Evolutionary conservation across 352 stramenopile species (phyloP), one percentile per base, ranked within the genome.

Genomic region (Globisporangium okanoganense): DNA sequence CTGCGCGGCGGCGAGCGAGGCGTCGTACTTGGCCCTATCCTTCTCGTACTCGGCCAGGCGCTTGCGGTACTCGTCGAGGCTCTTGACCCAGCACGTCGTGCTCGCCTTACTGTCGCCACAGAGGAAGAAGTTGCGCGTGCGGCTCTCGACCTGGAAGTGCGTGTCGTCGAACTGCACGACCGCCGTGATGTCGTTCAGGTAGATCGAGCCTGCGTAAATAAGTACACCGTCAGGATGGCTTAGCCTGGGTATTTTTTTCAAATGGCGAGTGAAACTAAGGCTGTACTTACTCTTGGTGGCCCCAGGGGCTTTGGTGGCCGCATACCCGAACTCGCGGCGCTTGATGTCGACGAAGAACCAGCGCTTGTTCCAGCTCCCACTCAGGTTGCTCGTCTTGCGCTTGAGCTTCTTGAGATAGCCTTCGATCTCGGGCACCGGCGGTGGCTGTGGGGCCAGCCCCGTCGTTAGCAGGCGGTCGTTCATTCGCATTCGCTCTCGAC

Each of bases 371-470:
- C 82, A 94, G 60, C 85, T 88, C 2, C 81, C 82, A 24, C 72
- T 79, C 40, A 89, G 45, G 66, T 79, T 92, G 66, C 73, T 88
- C 6, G 85, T 92, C 61, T 93, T 92, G 53, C 85, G 85, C 69
- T 94, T 94, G 56, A 94, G 78, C 62, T 94, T 93, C 69, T 92
- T 91, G n/a, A 94, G 69, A 51, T 82, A 92, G 18, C 85, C 85
- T 65, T 94, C 83, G 61, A 93, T 92, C 69, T 92, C 81, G 1
- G 85, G 85, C 16, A 83, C 75, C 31, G 78, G 54, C 0, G 81
- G 82, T 13, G 80, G 62, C 44, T 80, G 71, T 12, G 80, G 81
- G 12, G 70, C 67, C 45, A 79, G 56, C 0, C 61, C 61, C 5
- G 43, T 10, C 0, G 60, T n/a, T 18, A 56, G 10, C 25, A 54